Evolutionary conservation across 441 rosid genomes (phyloP).

Genomic region (Pelargonium myrrhifolium): DNA sequence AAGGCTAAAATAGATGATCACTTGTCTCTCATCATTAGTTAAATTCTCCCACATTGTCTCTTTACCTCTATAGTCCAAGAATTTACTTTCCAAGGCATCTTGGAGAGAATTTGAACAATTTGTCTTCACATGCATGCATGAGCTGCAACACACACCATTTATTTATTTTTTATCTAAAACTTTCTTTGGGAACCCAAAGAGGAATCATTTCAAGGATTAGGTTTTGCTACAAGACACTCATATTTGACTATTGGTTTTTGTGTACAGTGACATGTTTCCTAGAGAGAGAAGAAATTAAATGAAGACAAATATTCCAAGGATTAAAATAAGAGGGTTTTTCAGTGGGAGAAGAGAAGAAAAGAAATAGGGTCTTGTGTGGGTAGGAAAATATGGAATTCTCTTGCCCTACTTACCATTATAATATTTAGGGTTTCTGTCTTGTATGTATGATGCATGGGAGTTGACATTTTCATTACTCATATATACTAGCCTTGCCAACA

Average conservation of each 20-base stretch:
- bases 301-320: constrained; percentile 43
- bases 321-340: constrained; percentile 19
- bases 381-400: constrained; percentile 15
- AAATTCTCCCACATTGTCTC: constrained; percentile 15
- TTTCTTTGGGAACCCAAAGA: background rate
- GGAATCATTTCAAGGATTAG: constrained; percentile 34
- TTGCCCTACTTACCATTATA: constrained; percentile 18
- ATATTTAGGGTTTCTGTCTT: constrained; percentile 24
- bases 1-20: background rate
- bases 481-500: constrained; percentile 13
- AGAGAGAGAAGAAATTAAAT: constrained; percentile 16
- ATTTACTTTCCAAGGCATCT: constrained; percentile 28
- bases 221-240: constrained; percentile 28
- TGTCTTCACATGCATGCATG: constrained; percentile 17
- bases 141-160: background rate
- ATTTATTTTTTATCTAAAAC: no score
- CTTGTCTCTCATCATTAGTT: background rate
- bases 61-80: constrained; percentile 20
- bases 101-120: constrained; percentile 29
- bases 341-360: background rate
- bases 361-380: constrained; percentile 16
- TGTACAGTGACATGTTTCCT: constrained; percentile 8
- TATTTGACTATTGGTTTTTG: constrained; percentile 24
- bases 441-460: constrained; percentile 39
- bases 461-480: constrained; percentile 38